Evolutionary conservation across 768 basidiomycete species (phyloP), one percentile per base, ranked within the genome.

Genomic region (Trametes cingulata): DNA sequence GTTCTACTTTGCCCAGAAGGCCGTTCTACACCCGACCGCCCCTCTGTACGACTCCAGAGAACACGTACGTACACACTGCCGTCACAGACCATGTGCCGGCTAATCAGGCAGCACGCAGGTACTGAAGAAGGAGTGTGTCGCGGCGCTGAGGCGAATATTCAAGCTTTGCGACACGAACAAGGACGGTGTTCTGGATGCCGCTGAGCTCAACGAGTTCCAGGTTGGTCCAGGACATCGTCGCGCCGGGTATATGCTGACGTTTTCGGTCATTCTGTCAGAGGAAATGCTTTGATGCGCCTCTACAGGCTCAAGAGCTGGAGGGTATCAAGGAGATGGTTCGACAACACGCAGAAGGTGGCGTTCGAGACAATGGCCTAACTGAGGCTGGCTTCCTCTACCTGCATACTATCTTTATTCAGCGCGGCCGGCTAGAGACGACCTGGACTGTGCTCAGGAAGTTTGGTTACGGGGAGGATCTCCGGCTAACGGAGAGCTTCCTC

Each of bases 1-100:
- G 29, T 95, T 98, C 78, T 98, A 96, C 74, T 98, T 98, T 73
- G 96, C 96, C 1, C 95, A 97, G 74, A 98, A 97, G 71, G 96
- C 96, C 13, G 96, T 99, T 33, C 77, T 98, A 12, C 94, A 99
- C 70, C 96, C 96, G 2, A 96, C 95, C 1, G 96, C 96, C 6
- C 96, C 96, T 6, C 77, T 99, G 19, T 99, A 98, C 72, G 96
- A 99, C 72, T 96, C 95, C 1, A 78, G 95, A 70, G 93, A 98
- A 67, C 95, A 98, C 75, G 93, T 93, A 69, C 59, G 90, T 57
- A 25, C 20, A 29, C 42, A 39, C 62, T 37, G 36, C 13, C 15
- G 25, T 47, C 27, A 14, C 6, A 51, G 24, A 19, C 20, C n/a
- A 24, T n/a, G 3, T 6, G 27, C 50, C 43, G 45, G 39, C 47